phyloP scores from a whole-genome alignment of 768 basidiomycete species.

The Psilocybe subaeruginosa region DNA sequence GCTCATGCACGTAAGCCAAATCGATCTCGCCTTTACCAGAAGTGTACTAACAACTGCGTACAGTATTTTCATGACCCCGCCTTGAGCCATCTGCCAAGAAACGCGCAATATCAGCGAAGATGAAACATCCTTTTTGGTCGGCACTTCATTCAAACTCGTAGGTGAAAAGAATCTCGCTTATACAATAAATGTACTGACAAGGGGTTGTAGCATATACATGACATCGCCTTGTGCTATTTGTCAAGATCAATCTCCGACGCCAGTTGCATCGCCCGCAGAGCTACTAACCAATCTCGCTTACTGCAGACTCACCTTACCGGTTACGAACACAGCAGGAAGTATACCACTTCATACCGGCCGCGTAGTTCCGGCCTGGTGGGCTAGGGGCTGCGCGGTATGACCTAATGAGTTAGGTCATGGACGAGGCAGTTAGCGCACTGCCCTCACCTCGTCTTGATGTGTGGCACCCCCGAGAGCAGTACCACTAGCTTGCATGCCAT shows the following conservation, averaged over 20 bases:
- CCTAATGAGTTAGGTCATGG: not conserved
- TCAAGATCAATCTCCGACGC: not conserved
- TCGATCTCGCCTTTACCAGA: too few relatives aligned
- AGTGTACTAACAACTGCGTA: too few relatives aligned
- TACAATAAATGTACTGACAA: not conserved
- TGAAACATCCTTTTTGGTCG: not conserved
- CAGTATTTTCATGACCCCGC: too few relatives aligned
- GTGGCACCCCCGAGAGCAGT: not conserved
- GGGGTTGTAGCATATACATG: not conserved
- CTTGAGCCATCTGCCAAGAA: too few relatives aligned
- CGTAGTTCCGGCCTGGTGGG: not conserved
- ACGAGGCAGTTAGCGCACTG: not conserved
- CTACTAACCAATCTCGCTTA: not conserved
- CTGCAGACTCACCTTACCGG: not conserved
- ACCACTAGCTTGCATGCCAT: not conserved
- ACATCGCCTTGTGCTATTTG: not conserved
- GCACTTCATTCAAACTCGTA: not conserved
- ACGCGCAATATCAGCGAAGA: too few relatives aligned
- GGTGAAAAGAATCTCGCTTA: not conserved
- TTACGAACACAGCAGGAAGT: not conserved
- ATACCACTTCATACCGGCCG: not conserved
- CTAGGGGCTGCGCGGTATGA: not conserved
- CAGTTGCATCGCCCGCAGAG: not conserved
- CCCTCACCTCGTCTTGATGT: too few relatives aligned
- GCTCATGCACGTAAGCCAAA: too few relatives aligned